Conservation (phyloP, 805 yeast genomes). For the Teunomyces lycoperdinae region DNA sequence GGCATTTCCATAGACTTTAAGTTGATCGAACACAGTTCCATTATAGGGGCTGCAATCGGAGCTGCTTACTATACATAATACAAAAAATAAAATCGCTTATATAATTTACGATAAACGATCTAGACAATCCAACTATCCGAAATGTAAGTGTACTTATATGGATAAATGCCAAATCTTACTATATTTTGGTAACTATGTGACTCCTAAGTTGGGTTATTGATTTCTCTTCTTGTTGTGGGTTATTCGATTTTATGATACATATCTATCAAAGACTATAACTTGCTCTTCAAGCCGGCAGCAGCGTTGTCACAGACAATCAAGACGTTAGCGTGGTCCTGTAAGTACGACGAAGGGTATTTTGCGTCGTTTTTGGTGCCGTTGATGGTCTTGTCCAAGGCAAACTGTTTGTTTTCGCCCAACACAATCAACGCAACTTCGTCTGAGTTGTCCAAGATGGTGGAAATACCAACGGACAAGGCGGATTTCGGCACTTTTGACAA, state of each 20-base stretch:
- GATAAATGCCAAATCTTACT: too few relatives aligned
- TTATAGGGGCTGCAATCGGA: conserved; percentile 55
- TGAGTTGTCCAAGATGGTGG: conserved; percentile 55
- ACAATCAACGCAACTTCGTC: conserved; percentile 52
- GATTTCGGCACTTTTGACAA: conserved; percentile 45
- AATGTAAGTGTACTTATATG: too few relatives aligned
- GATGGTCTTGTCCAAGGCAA: conserved; percentile 47
- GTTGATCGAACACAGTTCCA: conserved; percentile 44
- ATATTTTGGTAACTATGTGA: too few relatives aligned
- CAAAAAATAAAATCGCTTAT: too few relatives aligned
- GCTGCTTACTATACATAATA: conserved; percentile 31
- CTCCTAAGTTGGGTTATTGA: too few relatives aligned
- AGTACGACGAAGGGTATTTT: conserved; percentile 47
- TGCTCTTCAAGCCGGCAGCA: conserved; percentile 40
- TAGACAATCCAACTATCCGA: too few relatives aligned
- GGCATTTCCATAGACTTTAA: conserved; percentile 36
- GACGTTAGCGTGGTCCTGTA: conserved; percentile 46
- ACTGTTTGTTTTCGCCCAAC: conserved; percentile 45
- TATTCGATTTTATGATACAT: too few relatives aligned
- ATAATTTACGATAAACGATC: too few relatives aligned
- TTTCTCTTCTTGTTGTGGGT: too few relatives aligned
- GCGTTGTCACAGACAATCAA: conserved; percentile 47
- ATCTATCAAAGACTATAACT: conserved; percentile 20
- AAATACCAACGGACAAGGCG: conserved; percentile 56
- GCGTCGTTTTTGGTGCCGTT: conserved; percentile 36